Evolutionary conservation across 371 early-diverging fungal genomes (phyloP), one percentile per base, ranked within the genome.

Genomic region (Neoconidiobolus thromboides): DNA sequence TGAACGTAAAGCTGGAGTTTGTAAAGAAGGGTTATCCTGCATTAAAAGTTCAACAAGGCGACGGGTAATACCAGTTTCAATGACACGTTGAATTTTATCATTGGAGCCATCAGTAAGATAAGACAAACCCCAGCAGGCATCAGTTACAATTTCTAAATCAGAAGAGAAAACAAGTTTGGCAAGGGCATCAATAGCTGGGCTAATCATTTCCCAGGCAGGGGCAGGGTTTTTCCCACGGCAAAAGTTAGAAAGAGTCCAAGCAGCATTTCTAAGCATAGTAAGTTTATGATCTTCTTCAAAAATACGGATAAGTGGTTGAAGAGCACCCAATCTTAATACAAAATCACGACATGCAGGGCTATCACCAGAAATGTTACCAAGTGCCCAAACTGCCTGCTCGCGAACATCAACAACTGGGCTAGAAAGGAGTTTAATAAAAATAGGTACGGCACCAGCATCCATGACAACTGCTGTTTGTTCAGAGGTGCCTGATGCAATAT

Each of bases 291-390:
- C 69, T 62, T 89, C 92, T 63, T 82, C 82, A 47, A 99, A 77
- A 26, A 99, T 83, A 15, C 69, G 65, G 51, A 98, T 67, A 50
- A 98, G 68, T 39, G 91, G 89, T 44, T 73, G 78, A 44, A 96
- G 72, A 12, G 93, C 93, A 44, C 93, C 92, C 58, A 73, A 72
- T 2, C 82, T 71, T 49, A 99, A 78, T 14, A 98, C 96, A 69
- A 75, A 82, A 72, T 99, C 96, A 60, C 99, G 86, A 71, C 91
- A 93, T 6, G 69, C 68, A 57, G 99, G 87, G 65, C 87, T 86
- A 77, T 99, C 99, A 60, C 99, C 99, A 47, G 99, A 96, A 78
- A 99, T 99, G 76, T 99, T 99, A 63, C 99, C 99, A 47, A 99
- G 80, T 7, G 99, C 99, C 99, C 99, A 99, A 47, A 98, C 97